A percentile compares a stretch with the other conserved stretches of the same genome.
Conservation (phyloP, 768 basidiomycete species). For the Kwoniella sp. region DNA sequence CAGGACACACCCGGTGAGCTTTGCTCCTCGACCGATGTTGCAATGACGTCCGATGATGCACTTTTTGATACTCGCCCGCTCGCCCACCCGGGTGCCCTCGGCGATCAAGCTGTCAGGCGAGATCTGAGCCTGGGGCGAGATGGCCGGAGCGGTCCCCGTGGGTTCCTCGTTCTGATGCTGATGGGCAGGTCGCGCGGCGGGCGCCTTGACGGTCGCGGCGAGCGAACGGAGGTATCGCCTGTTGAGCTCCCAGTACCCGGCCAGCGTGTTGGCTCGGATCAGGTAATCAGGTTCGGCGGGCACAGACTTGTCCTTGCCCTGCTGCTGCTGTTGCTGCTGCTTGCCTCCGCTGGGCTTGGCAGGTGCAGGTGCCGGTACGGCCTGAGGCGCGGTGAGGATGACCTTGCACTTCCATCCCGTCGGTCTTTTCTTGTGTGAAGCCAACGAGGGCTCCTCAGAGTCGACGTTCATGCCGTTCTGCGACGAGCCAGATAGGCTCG, state of each 20-base stretch:
- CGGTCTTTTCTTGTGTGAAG: not conserved
- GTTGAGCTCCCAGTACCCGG: constrained; percentile 74
- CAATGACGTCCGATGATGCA: constrained; percentile 78
- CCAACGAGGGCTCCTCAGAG: constrained; percentile 4
- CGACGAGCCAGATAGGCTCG: not conserved
- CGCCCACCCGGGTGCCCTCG: constrained; percentile 73
- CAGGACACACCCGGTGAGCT: constrained; percentile 73
- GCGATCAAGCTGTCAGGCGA: constrained; percentile 78
- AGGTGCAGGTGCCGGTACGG: constrained; percentile 2
- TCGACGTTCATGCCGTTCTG: constrained; percentile 10
- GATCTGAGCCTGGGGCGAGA: constrained; percentile 77
- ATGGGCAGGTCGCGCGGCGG: not conserved
- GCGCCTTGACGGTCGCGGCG: constrained; percentile 6
- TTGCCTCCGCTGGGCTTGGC: constrained; percentile 6
- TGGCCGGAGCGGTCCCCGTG: constrained; percentile 55
- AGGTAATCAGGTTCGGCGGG: constrained; percentile 30
- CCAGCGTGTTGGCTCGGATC: constrained; percentile 69
- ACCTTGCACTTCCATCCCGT: constrained; percentile 37
- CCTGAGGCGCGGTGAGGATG: constrained; percentile 28
- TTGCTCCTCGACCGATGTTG: constrained; percentile 75
- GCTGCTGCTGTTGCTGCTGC: not conserved
- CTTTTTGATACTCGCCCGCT: constrained; percentile 73
- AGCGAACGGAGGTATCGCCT: constrained; percentile 54
- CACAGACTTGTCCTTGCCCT: constrained; percentile 8
- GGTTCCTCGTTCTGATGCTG: constrained; percentile 8